phyloP scores from a whole-genome alignment of 2,329 filamentous ascomycete genomes.

The Rutstroemia sydowiana region DNA sequence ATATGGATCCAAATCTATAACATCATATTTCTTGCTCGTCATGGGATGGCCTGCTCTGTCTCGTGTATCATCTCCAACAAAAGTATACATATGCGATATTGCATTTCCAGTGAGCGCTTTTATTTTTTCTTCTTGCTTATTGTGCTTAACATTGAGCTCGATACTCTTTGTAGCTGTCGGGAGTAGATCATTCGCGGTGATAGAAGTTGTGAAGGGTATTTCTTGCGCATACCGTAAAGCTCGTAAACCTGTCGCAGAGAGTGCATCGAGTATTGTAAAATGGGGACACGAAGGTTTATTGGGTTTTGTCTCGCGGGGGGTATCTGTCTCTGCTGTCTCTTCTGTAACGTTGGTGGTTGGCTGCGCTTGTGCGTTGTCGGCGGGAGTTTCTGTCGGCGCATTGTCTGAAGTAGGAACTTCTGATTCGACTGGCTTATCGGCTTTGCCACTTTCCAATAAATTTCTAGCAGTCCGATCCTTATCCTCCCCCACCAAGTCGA shows the following conservation, averaged over 20 bases:
- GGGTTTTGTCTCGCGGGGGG: background rate
- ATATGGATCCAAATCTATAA: conserved; percentile 95
- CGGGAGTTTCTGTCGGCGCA: background rate
- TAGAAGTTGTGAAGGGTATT: conserved; percentile 71
- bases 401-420: background rate
- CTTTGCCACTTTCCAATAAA: background rate
- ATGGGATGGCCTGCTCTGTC: conserved; percentile 29
- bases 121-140: conserved; percentile 65
- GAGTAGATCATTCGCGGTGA: conserved; percentile 88
- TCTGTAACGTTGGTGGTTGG: background rate
- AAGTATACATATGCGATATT: conserved; percentile 82
- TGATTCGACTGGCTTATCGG: background rate
- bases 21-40: conserved; percentile 65
- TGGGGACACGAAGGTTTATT: conserved; percentile 18
- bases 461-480: background rate
- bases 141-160: conserved; percentile 76
- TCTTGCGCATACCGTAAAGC: conserved; percentile 89
- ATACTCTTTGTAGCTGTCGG: conserved; percentile 72
- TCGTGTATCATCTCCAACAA: conserved; percentile 39
- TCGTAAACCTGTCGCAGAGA: conserved; percentile 88
- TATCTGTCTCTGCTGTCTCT: background rate
- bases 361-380: background rate
- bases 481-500: conserved; percentile 8
- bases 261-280: conserved; percentile 87
- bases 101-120: conserved; percentile 73